Evolutionary conservation across 2,329 filamentous ascomycete genomes (phyloP).

Genomic region (Dichotomopilus funicola): DNA sequence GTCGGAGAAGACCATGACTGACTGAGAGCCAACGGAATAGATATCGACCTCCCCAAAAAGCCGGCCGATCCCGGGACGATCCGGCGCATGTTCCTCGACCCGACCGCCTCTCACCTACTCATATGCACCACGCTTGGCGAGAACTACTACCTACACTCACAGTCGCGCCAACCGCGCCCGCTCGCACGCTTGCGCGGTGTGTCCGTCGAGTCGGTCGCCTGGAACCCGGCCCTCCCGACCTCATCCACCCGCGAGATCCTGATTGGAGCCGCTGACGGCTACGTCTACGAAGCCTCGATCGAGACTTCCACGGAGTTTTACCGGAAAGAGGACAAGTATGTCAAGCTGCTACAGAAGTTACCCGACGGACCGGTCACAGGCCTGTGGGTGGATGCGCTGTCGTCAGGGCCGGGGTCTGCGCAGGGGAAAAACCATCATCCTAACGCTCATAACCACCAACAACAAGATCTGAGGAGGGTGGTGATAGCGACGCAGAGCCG

Average conservation of each 20-base stretch:
- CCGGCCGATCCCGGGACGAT: slow-evolving; percentile 87
- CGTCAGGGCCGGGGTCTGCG: slow-evolving; percentile 33
- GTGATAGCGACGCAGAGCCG: slow-evolving; percentile 72
- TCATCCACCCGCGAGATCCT: slow-evolving; percentile 93
- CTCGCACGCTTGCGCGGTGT: slow-evolving; percentile 80
- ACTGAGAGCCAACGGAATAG: slow-evolving; percentile 38
- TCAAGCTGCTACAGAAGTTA: slow-evolving; percentile 76
- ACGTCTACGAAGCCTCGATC: slow-evolving; percentile 90
- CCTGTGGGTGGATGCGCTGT: slow-evolving; percentile 71
- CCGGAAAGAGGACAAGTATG: slow-evolving; percentile 85
- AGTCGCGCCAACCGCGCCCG: slow-evolving; percentile 79
- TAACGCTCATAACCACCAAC: not conserved
- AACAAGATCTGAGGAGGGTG: slow-evolving; percentile 52
- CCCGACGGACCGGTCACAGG: slow-evolving; percentile 79
- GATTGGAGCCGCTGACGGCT: slow-evolving; percentile 85
- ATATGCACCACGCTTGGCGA: slow-evolving; percentile 87
- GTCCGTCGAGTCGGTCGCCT: slow-evolving; percentile 80
- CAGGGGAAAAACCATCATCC: not conserved
- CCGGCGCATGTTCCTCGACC: slow-evolving; percentile 93
- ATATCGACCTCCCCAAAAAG: slow-evolving; percentile 95
- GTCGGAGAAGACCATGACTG: not conserved
- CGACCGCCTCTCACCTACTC: slow-evolving; percentile 88
- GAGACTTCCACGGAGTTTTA: slow-evolving; percentile 95
- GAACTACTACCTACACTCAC: slow-evolving; percentile 96
- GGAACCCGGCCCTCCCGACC: slow-evolving; percentile 89